Evolutionary conservation across 2,329 filamentous ascomycete genomes (phyloP), one percentile per base, ranked within the genome.

Genomic region (Esteya vermicola): DNA sequence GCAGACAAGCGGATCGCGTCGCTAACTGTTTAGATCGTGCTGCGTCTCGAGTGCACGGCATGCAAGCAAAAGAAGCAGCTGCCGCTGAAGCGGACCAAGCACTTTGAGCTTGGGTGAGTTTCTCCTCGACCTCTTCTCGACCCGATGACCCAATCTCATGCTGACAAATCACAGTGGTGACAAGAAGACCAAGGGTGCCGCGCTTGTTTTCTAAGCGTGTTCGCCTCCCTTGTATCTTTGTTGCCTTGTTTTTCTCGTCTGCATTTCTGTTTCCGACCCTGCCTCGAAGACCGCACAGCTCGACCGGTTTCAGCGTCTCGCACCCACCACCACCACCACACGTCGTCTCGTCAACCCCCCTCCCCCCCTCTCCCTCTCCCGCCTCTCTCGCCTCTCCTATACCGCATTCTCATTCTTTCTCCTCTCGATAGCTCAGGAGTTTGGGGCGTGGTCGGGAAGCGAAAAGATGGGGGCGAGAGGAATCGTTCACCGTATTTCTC

Each of bases 121-220:
- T 40, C 19, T 47, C 30, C 25, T 25, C 39, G 43, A 40, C 14
- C 22, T 30, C 25, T 34, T 32, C 14, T 14, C n/a, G 3, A 16
- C 42, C 39, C 23, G 2, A 4, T 10, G 9, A 8, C 18, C 6
- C 23, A 13, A 9, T 20, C 14, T 12, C 14, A 9, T n/a, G 9
- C 40, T 45, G 38, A 38, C 52, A 58, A 50, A 73, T 73, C 57
- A 37, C 56, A 93, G 91, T 81, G 91, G 91, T 79, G 91, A 98
- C 82, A 98, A 98, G 88, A 98, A 98, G 85, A 98, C 91, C 60
- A 98, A 98, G 86, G 91, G 91, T 82, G 91, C 91, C 59, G 91
- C 91, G 69, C 80, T 98, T 62, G 91, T 98, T 61, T 98, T 98
- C 79, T 98, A 94, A 81, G 71, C 75, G 68, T 63, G 39, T 42